Percentiles rank a stretch among this genome's conserved stretches.
Evolutionary conservation across 2,329 filamentous ascomycete genomes (phyloP).

Genomic region (Rutstroemia sp.): DNA sequence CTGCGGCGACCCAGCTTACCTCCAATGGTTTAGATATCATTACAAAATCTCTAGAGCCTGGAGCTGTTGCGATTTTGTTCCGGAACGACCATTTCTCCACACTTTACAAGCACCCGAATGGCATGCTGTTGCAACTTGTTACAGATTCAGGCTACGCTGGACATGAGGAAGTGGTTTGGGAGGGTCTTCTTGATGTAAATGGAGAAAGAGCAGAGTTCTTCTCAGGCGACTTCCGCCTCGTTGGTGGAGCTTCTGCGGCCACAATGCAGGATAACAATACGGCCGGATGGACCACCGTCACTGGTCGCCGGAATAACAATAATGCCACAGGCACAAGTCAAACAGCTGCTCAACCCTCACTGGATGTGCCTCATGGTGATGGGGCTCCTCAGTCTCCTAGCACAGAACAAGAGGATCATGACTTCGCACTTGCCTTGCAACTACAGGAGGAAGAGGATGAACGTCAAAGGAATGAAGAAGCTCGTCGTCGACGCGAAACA

Average conservation of each 20-base stretch:
- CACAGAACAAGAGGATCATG: constrained; percentile 68
- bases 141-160: constrained; percentile 86
- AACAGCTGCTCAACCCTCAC: background rate
- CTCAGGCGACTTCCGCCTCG: constrained; percentile 80
- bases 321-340: background rate
- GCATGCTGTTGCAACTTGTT: constrained; percentile 71
- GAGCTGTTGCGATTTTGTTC: constrained; percentile 84
- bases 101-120: constrained; percentile 78
- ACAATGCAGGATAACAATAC: constrained; percentile 8
- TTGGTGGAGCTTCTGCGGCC: constrained; percentile 48
- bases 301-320: constrained; percentile 4
- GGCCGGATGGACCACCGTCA: constrained; percentile 20
- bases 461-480: constrained; percentile 54
- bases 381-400: constrained; percentile 15
- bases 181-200: constrained; percentile 81
- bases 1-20: constrained; percentile 82
- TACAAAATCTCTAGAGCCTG: constrained; percentile 60
- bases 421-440: constrained; percentile 81
- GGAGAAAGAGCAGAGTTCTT: constrained; percentile 78
- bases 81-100: constrained; percentile 97
- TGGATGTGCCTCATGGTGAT: constrained; percentile 4
- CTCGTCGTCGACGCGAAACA: constrained; percentile 57
- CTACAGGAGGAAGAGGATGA: constrained; percentile 92
- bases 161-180: constrained; percentile 93
- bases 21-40: constrained; percentile 72